These are phyloP conservation scores for Phytophthora colocasiae DNA, from an alignment of 352 stramenopile species.

Conservation along the genomic window DNA sequence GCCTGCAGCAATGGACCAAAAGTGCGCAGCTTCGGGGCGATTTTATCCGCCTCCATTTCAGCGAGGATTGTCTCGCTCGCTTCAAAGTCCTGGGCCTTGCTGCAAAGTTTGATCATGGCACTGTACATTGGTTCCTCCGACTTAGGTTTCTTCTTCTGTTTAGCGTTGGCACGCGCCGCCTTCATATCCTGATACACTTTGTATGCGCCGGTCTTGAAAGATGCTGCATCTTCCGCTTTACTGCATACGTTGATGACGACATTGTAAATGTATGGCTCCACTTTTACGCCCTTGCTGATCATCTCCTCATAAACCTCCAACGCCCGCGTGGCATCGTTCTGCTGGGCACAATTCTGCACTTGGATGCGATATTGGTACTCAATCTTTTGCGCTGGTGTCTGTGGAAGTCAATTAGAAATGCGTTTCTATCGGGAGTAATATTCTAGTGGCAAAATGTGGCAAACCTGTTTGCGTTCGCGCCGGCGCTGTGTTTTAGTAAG, in stretches of 20 bases:
- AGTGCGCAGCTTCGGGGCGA: conserved; percentile 75
- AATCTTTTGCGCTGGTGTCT: conserved; percentile 56
- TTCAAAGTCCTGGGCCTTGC: conserved; percentile 64
- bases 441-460: background rate
- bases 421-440: background rate
- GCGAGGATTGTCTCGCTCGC: conserved; percentile 56
- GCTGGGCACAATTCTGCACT: conserved; percentile 52
- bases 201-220: conserved; percentile 53
- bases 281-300: conserved; percentile 40
- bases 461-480: conserved; percentile 60
- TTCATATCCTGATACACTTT: conserved; percentile 78
- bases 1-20: conserved; percentile 73
- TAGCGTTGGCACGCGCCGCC: conserved; percentile 20
- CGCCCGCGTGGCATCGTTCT: conserved; percentile 45
- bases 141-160: conserved; percentile 23
- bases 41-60: conserved; percentile 52
- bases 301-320: conserved; percentile 65
- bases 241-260: conserved; percentile 71
- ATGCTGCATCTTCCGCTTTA: conserved; percentile 45
- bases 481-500: conserved; percentile 50
- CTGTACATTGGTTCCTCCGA: conserved; percentile 77
- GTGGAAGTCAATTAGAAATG: conserved; percentile 2
- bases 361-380: conserved; percentile 48
- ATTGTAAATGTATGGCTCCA: conserved; percentile 61
- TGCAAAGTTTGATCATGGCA: conserved; percentile 80